Evolutionary conservation across 2,329 filamentous ascomycete species (phyloP).

Genomic region (Fusarium miscanthi): DNA sequence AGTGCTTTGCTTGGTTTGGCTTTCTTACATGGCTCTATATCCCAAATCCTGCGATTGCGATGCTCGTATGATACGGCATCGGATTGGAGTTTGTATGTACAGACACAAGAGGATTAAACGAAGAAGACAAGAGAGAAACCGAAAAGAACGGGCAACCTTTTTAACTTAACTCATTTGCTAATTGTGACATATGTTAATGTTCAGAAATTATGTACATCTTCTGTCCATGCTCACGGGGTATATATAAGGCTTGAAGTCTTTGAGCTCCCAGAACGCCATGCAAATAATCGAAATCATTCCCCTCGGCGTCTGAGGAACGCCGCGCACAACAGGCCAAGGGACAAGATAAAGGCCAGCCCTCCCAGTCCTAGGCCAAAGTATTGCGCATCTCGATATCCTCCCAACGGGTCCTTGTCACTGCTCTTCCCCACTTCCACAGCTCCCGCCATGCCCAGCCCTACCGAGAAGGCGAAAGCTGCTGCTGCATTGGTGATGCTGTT

Average conservation of each 20-base stretch:
- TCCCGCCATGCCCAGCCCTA: slow-evolving; percentile 43
- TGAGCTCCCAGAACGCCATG: slow-evolving; percentile 1
- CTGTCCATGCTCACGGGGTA: slow-evolving; percentile 25
- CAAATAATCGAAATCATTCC: slow-evolving; percentile 4
- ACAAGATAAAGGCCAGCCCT: slow-evolving; percentile 37
- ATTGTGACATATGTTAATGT: neutral
- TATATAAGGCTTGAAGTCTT: slow-evolving; percentile 22
- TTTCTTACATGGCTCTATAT: slow-evolving; percentile 36
- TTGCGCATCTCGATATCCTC: slow-evolving; percentile 40
- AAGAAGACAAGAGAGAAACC: slow-evolving; percentile 42
- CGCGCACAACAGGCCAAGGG: slow-evolving; percentile 31
- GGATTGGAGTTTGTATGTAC: slow-evolving; percentile 46
- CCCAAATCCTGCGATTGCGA: slow-evolving; percentile 24
- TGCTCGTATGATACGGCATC: slow-evolving; percentile 37
- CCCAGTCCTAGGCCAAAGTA: slow-evolving; percentile 42
- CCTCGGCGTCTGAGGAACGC: slow-evolving; percentile 34
- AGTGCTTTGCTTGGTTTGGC: slow-evolving; percentile 37
- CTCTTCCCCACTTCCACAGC: slow-evolving; percentile 34
- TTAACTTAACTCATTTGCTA: slow-evolving; percentile 18
- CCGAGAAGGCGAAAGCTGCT: slow-evolving; percentile 36
- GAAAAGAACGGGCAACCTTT: slow-evolving; percentile 36
- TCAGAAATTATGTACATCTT: neutral
- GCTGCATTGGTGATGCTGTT: slow-evolving; percentile 31
- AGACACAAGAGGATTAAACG: slow-evolving; percentile 41
- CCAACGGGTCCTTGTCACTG: slow-evolving; percentile 18